Base-by-base conservation (phyloP, 176 grass and related monocot species). In the Puccinellia tenuiflora region DNA sequence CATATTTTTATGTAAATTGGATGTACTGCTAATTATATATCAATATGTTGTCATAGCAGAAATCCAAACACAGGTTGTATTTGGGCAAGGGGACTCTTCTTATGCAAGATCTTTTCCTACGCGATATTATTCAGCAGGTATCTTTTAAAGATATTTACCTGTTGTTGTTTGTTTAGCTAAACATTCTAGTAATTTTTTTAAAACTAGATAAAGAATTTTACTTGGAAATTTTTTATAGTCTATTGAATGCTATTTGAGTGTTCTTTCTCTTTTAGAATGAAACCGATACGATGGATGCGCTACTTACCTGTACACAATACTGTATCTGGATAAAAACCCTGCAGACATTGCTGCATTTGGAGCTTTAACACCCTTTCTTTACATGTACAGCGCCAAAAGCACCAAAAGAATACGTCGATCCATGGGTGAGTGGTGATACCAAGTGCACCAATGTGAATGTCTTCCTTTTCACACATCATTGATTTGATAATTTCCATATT, bases 381-480 rank as follows among this genome's bases (percentile, higher is more conserved):
- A 30, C 43, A 73, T 73, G 42, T 76, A 70, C 60, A 79, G 43
- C 5, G 34, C 43, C 60, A 15, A 79, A 80, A 53, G 25, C 37
- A 46, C 7, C 17, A 82, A 90, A 90, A 83, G 75, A 85, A 76
- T 88, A 90, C 72, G 79, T 68, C 7, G 85, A 90, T 12, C 85
- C 91, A n/a, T 93, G 91, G 91, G 91, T 93, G 26, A 86, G 82
- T 75, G 68, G 51, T 65, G 13, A 66, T 78, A 74, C 63, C 75
- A 50, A 25, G 42, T 43, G 42, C 55, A 60, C 55, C 43, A 57
- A 30, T 68, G 26, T 11, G 26, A 59, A 56, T 78, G 10, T 40
- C 18, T 66, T 48, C 33, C 71, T 57, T 26, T 86, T 42, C 26
- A 55, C 20, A 22, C 18, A 22, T 46, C 39, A 38, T 50, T 40